Conservation (phyloP, 768 basidiomycete genomes). For the Amanita exitialis region DNA sequence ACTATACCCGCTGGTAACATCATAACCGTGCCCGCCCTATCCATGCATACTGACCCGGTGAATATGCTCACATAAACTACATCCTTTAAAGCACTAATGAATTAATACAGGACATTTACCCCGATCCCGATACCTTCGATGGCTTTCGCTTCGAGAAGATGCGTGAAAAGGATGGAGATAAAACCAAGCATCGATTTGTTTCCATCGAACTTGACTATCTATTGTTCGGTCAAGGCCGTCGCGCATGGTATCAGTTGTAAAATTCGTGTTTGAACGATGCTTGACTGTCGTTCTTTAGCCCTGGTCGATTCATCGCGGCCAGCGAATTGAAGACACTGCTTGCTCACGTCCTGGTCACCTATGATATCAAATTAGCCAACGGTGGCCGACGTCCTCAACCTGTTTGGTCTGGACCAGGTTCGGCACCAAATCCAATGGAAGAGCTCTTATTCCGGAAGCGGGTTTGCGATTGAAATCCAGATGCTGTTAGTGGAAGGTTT, state of each 20-base stretch:
- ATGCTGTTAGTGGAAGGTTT: too few species aligned
- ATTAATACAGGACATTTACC: too few species aligned
- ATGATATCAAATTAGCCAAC: conserved; percentile 22
- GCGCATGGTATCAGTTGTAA: conserved; percentile 5
- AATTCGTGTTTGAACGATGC: background rate
- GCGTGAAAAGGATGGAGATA: too few species aligned
- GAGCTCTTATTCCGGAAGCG: conserved; percentile 24
- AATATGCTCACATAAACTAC: background rate
- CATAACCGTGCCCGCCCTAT: conserved; percentile 9
- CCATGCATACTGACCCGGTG: conserved; percentile 5
- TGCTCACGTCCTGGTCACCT: conserved; percentile 20
- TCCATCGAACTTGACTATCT: too few species aligned
- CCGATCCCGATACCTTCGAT: too few species aligned
- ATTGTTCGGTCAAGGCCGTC: too few species aligned
- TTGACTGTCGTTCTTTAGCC: conserved; percentile 8
- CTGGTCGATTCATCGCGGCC: conserved; percentile 25
- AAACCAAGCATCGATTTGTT: too few species aligned
- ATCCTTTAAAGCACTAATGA: background rate
- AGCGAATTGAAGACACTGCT: conserved; percentile 22
- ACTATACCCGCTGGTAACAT: conserved; percentile 16
- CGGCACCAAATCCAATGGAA: conserved; percentile 19
- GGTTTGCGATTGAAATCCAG: background rate
- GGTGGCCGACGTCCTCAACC: conserved; percentile 7
- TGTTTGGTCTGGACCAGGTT: conserved; percentile 7
- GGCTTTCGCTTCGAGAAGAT: too few species aligned